These are phyloP conservation scores for Drechslerella coelobrocha DNA, from an alignment of 2,329 filamentous ascomycete species.

Conservation along the genomic window DNA sequence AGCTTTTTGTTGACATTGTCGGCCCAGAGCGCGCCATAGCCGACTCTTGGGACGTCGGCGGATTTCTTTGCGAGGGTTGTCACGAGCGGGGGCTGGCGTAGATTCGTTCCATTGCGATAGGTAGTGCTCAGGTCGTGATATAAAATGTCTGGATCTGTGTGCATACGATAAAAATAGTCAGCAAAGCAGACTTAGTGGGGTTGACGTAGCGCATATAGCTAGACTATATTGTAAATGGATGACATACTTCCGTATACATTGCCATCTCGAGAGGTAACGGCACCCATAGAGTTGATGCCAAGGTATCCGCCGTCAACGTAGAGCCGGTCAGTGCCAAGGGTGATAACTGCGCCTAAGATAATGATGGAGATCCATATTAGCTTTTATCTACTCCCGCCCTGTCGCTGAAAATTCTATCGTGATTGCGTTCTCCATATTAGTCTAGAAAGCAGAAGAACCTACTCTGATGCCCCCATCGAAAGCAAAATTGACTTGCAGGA, in stretches of 20 bases:
- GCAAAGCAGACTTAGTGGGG: not conserved
- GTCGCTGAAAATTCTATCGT: no score
- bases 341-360: slow-evolving; percentile 58
- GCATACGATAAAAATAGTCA: not conserved
- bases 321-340: slow-evolving; percentile 67
- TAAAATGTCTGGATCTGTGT: slow-evolving; percentile 64
- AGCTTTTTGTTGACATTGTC: slow-evolving; percentile 70
- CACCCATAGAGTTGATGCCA: slow-evolving; percentile 54
- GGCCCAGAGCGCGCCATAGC: slow-evolving; percentile 65
- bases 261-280: slow-evolving; percentile 57
- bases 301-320: slow-evolving; percentile 70
- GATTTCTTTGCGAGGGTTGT: slow-evolving; percentile 67
- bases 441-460: no score
- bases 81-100: slow-evolving; percentile 64
- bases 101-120: slow-evolving; percentile 54
- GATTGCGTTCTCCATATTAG: no score
- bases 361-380: slow-evolving; percentile 7
- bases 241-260: slow-evolving; percentile 67
- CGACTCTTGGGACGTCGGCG: slow-evolving; percentile 63
- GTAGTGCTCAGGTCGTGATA: slow-evolving; percentile 65
- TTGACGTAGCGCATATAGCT: not conserved
- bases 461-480: slow-evolving; percentile 67
- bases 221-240: not conserved
- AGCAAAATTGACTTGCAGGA: slow-evolving; percentile 66
- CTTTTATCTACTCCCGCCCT: not conserved